phyloP scores from a whole-genome alignment of 495 filamentous ascomycete genomes.

The Glarea lozoyensis region DNA sequence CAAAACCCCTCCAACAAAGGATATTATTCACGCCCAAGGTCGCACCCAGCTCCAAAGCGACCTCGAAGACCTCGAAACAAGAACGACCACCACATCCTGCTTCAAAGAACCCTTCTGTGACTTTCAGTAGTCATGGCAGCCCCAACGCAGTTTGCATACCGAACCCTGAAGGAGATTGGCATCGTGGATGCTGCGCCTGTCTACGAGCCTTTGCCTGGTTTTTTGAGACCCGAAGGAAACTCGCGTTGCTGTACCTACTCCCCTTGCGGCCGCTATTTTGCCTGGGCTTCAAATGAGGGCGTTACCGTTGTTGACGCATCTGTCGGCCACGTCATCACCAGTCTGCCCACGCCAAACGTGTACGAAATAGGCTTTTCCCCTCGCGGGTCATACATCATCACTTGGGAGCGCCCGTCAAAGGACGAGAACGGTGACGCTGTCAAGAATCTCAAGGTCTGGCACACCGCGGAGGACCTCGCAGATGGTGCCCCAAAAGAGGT shows the following conservation, averaged over 20 bases:
- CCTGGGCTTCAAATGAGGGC: conserved; percentile 83
- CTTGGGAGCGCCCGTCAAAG: conserved; percentile 89
- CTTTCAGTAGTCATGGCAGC: conserved; percentile 84
- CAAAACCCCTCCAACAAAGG: too few species aligned
- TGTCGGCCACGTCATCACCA: conserved; percentile 65
- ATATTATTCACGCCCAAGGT: too few species aligned
- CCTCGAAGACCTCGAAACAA: conserved; percentile 6
- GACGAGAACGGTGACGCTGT: conserved; percentile 85
- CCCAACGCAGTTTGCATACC: conserved; percentile 87
- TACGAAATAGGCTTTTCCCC: conserved; percentile 94
- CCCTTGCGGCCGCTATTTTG: conserved; percentile 88
- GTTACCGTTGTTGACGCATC: conserved; percentile 79
- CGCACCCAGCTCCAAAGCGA: too few species aligned
- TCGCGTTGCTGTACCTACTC: conserved; percentile 91
- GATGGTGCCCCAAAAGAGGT: conserved; percentile 54
- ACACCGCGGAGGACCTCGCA: conserved; percentile 50
- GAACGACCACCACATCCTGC: conserved; percentile 16
- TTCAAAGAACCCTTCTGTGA: conserved; percentile 40
- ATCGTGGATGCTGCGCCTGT: conserved; percentile 82
- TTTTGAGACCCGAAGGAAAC: conserved; percentile 85
- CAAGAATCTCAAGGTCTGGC: conserved; percentile 97
- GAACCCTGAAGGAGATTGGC: conserved; percentile 92
- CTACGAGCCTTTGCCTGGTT: conserved; percentile 78
- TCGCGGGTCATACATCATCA: conserved; percentile 83
- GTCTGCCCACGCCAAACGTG: conserved; percentile 68